Evolutionary conservation across 352 stramenopile species (phyloP), one percentile per base, ranked within the genome.

Genomic region (Pythium phragmiticola): DNA sequence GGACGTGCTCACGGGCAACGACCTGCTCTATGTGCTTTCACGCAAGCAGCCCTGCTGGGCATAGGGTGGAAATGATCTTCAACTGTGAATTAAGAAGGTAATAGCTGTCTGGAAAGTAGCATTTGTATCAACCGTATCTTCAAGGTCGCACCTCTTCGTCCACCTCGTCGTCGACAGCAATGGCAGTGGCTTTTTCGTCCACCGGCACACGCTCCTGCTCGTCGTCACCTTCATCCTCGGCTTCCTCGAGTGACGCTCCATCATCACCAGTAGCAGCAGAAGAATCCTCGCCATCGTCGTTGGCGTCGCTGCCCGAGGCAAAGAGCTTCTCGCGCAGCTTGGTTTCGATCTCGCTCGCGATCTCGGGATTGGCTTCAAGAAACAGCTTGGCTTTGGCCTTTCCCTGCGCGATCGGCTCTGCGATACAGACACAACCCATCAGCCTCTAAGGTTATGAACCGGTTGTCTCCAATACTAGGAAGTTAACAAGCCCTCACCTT

Each of bases 321-420:
- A 95, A 90, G 3, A 95, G 78, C 36, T 72, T 78, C 14, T 68
- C 63, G 45, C 87, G 84, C 7, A 95, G 69, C 59, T 91, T 86
- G 21, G 69, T 57, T 74, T 95, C 87, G 39, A 95, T 85, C 12
- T 87, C 73, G 16, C 70, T 73, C 4, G 84, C 82, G 39, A 95
- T 77, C 19, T 86, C 75, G 17, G 84, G 80, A 57, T 95, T 88
- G 48, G 83, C 77, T 60, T 92, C 74, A 11, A 95, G 51, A 50
- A 92, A 95, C 8, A 83, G 37, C 70, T 95, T 95, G 16, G 87
- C 87, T 60, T 95, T 95, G 34, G 78, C 76, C 47, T 90, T 92
- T 34, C 87, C 87, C 63, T 95, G 87, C 1, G 76, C 87, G 47
- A 95, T 95, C 7, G 87, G 87, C 61, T 93, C 87, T 94, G 48